phyloP scores from a whole-genome alignment of 305 asterid genomes.

The Fraxinus nigra region DNA sequence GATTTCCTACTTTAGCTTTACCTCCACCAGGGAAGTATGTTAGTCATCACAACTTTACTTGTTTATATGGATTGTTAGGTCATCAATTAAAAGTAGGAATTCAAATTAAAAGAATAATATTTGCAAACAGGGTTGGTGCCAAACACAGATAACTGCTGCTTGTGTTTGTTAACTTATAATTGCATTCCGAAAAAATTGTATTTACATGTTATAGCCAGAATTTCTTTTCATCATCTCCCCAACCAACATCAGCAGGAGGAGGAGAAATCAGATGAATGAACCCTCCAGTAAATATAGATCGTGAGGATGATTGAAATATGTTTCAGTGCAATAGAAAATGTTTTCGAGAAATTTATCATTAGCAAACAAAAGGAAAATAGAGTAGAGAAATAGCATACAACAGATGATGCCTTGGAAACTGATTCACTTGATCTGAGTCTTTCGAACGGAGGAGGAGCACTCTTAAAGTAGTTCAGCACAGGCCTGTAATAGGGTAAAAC shows the following conservation, averaged over 20 bases:
- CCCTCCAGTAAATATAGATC: neutral
- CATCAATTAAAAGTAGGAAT: neutral
- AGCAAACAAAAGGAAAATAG: neutral
- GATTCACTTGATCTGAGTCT: constrained; percentile 47
- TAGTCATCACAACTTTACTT: neutral
- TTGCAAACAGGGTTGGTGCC: neutral
- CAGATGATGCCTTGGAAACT: constrained; percentile 33
- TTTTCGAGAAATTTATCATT: neutral
- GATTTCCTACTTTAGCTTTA: neutral
- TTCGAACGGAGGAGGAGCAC: constrained; percentile 88
- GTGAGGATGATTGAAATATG: neutral
- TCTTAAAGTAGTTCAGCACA: constrained; percentile 56
- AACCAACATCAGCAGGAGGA: neutral
- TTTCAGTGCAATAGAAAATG: neutral
- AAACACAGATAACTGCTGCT: neutral
- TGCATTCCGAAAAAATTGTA: neutral
- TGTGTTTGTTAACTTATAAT: neutral
- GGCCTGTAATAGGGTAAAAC: constrained; percentile 49
- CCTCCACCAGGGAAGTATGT: neutral
- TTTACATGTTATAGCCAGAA: neutral
- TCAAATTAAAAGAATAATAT: neutral
- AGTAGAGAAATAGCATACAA: constrained; percentile 39
- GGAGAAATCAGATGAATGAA: neutral
- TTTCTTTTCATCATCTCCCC: neutral
- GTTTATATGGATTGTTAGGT: neutral